Evolutionary conservation across 164 flowering plant genomes (phyloP).

Genomic region (Macadamia tetraphylla): DNA sequence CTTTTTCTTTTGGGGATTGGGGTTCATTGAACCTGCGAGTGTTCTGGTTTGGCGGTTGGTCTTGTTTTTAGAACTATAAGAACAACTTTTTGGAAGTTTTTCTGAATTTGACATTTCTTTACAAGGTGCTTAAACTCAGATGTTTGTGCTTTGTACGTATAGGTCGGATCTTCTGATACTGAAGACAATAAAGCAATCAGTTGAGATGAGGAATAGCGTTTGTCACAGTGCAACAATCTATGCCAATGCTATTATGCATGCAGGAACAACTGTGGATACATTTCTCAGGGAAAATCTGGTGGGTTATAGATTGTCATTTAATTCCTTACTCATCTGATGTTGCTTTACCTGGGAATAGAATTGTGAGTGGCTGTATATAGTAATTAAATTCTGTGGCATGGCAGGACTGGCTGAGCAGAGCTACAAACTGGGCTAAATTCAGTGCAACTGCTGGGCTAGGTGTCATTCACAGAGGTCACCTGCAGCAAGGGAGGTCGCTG

Average conservation of each 20-base stretch:
- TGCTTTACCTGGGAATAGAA: not conserved
- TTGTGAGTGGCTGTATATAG: not conserved
- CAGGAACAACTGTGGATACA: conserved; percentile 94
- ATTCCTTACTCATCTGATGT: not conserved
- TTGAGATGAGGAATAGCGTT: conserved; percentile 94
- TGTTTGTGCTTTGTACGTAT: conserved; percentile 14
- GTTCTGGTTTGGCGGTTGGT: no score
- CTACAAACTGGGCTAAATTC: conserved; percentile 94
- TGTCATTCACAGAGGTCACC: conserved; percentile 85
- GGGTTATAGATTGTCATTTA: conserved; percentile 4
- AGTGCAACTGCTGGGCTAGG: conserved; percentile 96
- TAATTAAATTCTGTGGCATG: conserved; percentile 1
- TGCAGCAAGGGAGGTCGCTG: conserved; percentile 87
- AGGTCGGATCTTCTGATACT: conserved; percentile 87
- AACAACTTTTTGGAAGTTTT: not conserved
- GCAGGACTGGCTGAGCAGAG: conserved; percentile 92
- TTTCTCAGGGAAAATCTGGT: conserved; percentile 91
- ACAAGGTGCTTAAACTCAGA: not conserved
- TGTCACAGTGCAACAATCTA: conserved; percentile 95
- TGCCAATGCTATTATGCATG: conserved; percentile 97
- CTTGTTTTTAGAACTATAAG: not conserved
- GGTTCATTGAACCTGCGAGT: no score
- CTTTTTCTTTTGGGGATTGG: no score
- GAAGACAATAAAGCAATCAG: conserved; percentile 91
- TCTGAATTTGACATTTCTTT: not conserved